A percentile compares a stretch with the other conserved stretches of the same genome.
These are phyloP conservation scores for Fraxinus americana DNA, from an alignment of 257 asterid species.

Conservation along the genomic window DNA sequence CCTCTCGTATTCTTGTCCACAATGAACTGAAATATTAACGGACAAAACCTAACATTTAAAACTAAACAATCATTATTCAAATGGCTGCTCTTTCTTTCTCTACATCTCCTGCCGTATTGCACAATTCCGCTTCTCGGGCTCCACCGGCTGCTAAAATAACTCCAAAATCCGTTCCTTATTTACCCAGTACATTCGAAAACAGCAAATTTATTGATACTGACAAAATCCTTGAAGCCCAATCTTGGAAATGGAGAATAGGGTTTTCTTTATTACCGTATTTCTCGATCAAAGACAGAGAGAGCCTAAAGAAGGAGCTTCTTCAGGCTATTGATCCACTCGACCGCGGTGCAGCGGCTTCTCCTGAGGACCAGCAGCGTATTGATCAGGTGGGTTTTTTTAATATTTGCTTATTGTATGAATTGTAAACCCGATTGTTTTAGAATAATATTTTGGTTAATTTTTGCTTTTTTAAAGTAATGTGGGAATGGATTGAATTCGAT, in stretches of 20 bases:
- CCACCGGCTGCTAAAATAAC: slow-evolving; percentile 3
- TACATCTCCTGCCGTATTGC: slow-evolving; percentile 14
- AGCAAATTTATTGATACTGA: background rate
- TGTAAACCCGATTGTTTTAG: background rate
- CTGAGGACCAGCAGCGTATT: slow-evolving; percentile 51
- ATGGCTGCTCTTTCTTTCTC: slow-evolving; percentile 40
- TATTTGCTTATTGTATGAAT: background rate
- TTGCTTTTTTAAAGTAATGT: background rate
- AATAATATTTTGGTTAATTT: background rate
- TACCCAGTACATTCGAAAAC: slow-evolving; percentile 6
- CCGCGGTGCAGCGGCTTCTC: slow-evolving; percentile 65
- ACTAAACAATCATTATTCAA: background rate
- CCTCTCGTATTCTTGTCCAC: background rate
- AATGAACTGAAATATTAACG: background rate
- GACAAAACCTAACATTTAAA: background rate
- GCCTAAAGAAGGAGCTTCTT: slow-evolving; percentile 55
- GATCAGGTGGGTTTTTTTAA: slow-evolving; percentile 37
- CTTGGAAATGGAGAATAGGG: slow-evolving; percentile 44
- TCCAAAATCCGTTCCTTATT: slow-evolving; percentile 16
- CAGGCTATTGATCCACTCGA: slow-evolving; percentile 57
- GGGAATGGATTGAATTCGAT: slow-evolving; percentile 5
- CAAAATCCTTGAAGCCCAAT: background rate
- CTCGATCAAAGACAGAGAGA: slow-evolving; percentile 30
- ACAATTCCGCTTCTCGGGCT: slow-evolving; percentile 15
- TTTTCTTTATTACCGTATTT: slow-evolving; percentile 47